Evolutionary conservation across 805 yeast species (phyloP).

Genomic region (Metschnikowia corniflorae): DNA sequence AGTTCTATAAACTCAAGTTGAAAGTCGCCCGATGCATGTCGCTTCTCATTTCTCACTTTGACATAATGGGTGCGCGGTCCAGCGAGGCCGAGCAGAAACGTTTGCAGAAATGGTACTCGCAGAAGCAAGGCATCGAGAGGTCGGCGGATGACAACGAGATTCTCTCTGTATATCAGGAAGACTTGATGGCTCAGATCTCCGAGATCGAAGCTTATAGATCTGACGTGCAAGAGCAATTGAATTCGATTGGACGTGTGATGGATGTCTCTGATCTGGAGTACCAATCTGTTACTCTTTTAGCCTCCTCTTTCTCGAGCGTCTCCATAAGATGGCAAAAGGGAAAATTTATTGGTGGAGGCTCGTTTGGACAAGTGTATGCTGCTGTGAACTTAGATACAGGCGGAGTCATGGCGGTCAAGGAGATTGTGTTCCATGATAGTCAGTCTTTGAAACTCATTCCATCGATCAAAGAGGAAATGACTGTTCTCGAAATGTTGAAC

Average conservation of each 20-base stretch:
- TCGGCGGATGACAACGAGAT: constrained; percentile 38
- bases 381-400: constrained; percentile 93
- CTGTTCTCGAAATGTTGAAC: constrained; percentile 87
- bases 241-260: constrained; percentile 77
- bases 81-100: constrained; percentile 60
- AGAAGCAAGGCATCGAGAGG: constrained; percentile 50
- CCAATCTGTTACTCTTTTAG: constrained; percentile 79
- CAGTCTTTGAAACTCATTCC: constrained; percentile 82
- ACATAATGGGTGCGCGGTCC: constrained; percentile 96
- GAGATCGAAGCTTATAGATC: constrained; percentile 58
- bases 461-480: constrained; percentile 92
- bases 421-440: constrained; percentile 83
- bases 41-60: constrained; percentile 88
- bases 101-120: constrained; percentile 51
- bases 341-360: constrained; percentile 87
- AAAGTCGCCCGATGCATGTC: constrained; percentile 96
- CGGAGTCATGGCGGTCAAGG: constrained; percentile 95
- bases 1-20: constrained; percentile 64
- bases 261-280: constrained; percentile 86
- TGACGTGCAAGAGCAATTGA: constrained; percentile 38
- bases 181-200: constrained; percentile 61
- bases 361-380: constrained; percentile 91
- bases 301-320: constrained; percentile 83
- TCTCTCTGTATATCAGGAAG: constrained; percentile 54
- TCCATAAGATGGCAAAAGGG: constrained; percentile 98